Evolutionary conservation across 2,329 filamentous ascomycete genomes (phyloP), one percentile per base, ranked within the genome.

Genomic region (Fusarium ambrosium): DNA sequence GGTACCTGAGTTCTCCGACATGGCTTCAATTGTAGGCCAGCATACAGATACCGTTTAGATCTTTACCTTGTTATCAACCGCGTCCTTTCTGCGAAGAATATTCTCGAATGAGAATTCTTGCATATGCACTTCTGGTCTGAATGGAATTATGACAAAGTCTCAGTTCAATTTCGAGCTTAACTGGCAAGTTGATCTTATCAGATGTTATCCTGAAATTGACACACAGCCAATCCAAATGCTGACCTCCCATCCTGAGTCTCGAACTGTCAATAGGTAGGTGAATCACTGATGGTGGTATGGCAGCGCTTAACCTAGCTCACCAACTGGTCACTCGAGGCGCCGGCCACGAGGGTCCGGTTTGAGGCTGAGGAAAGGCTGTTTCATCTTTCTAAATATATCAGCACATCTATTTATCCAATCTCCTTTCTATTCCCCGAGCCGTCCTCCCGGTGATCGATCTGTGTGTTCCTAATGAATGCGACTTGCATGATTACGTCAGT

Each of bases 401-500:
- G 27, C 2, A 10, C 4, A 45, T 24, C 10, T 22, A 6, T 45
- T 22, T 6, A 45, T 45, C 13, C 9, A 45, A 24, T 45, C 43
- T 24, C 43, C 13, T 24, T 45, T 45, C n/a, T 43, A 20, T 43
- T 41, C 36, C 39, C 39, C 10, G 39, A 20, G n/a, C 39, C n/a
- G 6, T 43, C 2, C 20, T 20, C n/a, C 3, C 32, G 32, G 43
- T 24, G 4, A 45, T 27, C 27, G 16, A 27, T 53, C 10, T 32
- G 48, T 29, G 18, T 20, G 48, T 32, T 27, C 53, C n/a, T n/a
- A n/a, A 14, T 18, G 18, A 27, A 56, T 14, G 9, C 62, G 27
- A 36, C 13, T 37, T 6, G 60, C 48, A 39, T 72, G 69, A 68
- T 72, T 72, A 72, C 68, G 70, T 72, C 70, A 72, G 70, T 66